A percentile compares a stretch with the other conserved stretches of the same genome.
phyloP scores from a whole-genome alignment of 2,329 filamentous ascomycete species.

The Trichophyton mentagrophytes region DNA sequence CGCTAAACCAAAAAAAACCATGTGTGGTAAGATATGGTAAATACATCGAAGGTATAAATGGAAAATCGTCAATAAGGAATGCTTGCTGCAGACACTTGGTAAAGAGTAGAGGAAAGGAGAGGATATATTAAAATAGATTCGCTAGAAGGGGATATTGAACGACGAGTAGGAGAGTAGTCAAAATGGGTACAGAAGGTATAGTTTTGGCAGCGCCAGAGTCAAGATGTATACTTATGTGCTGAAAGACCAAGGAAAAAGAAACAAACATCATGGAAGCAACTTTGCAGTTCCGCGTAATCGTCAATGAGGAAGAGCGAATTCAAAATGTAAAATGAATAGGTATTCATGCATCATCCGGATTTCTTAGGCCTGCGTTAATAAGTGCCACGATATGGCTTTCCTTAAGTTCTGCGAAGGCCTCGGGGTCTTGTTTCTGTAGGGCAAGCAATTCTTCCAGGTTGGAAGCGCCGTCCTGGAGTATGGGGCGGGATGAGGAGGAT shows the following conservation, averaged over 20 bases:
- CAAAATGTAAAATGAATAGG: neutral
- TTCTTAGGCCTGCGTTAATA: constrained; percentile 29
- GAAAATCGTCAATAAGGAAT: neutral
- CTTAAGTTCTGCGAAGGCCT: constrained; percentile 33
- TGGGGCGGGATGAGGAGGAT: constrained; percentile 23
- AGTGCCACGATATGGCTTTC: constrained; percentile 36
- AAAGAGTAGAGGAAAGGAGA: neutral
- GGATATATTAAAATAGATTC: neutral
- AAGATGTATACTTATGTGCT: neutral
- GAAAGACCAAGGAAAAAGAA: neutral
- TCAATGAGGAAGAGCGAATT: neutral
- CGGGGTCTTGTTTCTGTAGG: constrained; percentile 31
- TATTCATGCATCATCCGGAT: constrained; percentile 7
- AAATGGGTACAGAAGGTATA: neutral
- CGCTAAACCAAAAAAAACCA: neutral
- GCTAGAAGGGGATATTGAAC: neutral
- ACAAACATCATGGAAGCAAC: neutral
- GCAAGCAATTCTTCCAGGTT: constrained; percentile 35
- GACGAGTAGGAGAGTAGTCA: neutral
- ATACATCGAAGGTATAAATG: neutral
- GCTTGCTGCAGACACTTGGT: neutral
- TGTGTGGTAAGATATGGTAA: neutral
- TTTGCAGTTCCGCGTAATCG: neutral
- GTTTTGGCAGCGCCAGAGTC: neutral
- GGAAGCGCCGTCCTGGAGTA: constrained; percentile 32